These are phyloP conservation scores for Epichloe sibirici DNA, from an alignment of 2,329 filamentous ascomycete genomes.

Conservation along the genomic window DNA sequence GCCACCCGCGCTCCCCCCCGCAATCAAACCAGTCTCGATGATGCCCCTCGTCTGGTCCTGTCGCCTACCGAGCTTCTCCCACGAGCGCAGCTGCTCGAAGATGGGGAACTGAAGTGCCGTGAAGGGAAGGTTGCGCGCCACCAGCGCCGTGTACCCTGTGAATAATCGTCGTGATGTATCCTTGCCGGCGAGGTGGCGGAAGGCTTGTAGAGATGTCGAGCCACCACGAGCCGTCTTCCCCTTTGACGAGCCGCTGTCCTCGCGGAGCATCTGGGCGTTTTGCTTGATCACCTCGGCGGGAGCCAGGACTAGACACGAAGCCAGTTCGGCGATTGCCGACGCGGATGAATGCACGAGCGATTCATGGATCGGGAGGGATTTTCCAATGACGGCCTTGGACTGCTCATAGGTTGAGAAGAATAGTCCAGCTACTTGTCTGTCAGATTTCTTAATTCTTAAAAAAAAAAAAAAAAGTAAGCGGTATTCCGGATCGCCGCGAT, in stretches of 20 bases:
- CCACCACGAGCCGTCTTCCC: conserved; percentile 10
- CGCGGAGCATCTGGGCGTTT: conserved; percentile 72
- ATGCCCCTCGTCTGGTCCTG: conserved; percentile 23
- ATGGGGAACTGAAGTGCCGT: conserved; percentile 82
- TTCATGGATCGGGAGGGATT: conserved; percentile 44
- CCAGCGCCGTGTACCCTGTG: conserved; percentile 67
- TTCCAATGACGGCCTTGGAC: conserved; percentile 50
- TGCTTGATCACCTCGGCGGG: conserved; percentile 89
- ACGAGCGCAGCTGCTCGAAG: conserved; percentile 58
- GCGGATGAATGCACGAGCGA: conserved; percentile 61
- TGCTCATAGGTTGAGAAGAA: conserved; percentile 89
- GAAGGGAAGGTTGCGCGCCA: conserved; percentile 74
- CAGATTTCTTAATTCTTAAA: too few species aligned
- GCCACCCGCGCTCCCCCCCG: conserved; percentile 58
- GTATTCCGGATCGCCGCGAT: too few species aligned
- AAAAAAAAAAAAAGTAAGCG: too few species aligned
- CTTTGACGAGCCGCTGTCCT: conserved; percentile 8
- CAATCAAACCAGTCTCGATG: conserved; percentile 56
- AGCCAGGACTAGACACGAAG: conserved; percentile 75
- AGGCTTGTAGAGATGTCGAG: conserved; percentile 34
- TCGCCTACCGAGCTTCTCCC: conserved; percentile 20
- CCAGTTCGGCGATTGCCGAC: conserved; percentile 67
- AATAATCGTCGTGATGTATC: conserved; percentile 45
- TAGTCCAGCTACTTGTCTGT: conserved; percentile 46
- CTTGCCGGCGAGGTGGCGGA: conserved; percentile 40